phyloP scores from a whole-genome alignment of 768 basidiomycete species.

The Leucocoprinus birnbaumii region DNA sequence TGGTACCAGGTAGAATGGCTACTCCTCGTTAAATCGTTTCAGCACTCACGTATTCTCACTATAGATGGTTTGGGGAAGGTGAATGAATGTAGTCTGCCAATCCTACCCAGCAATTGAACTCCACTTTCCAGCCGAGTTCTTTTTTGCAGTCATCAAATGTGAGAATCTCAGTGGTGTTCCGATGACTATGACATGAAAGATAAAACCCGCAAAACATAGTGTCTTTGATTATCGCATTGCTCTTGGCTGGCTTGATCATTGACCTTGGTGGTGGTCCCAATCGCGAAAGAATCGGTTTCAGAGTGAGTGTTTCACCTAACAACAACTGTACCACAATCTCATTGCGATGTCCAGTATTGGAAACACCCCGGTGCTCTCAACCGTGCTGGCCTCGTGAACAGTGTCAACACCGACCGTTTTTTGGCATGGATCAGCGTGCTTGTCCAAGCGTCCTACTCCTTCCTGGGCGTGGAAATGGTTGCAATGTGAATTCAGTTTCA shows the following conservation, averaged over 20 bases:
- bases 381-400: conserved; percentile 37
- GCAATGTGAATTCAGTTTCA: conserved; percentile 56
- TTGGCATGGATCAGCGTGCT: conserved; percentile 40
- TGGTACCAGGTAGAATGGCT: conserved; percentile 49
- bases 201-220: conserved; percentile 31
- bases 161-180: conserved; percentile 14
- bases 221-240: conserved; percentile 52
- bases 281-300: conserved; percentile 66
- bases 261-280: conserved; percentile 80
- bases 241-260: conserved; percentile 63
- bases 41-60: not conserved
- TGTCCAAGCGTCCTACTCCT: conserved; percentile 68
- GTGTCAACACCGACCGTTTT: conserved; percentile 44
- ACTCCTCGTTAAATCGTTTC: not conserved
- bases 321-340: conserved; percentile 16
- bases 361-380: conserved; percentile 67
- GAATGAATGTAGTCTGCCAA: conserved; percentile 10
- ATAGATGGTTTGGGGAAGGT: conserved; percentile 66
- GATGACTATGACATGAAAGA: too few species aligned
- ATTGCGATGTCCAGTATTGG: conserved; percentile 48
- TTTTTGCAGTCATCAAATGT: conserved; percentile 67
- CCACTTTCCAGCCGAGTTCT: conserved; percentile 58
- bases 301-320: conserved; percentile 31
- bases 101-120: conserved; percentile 2
- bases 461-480: conserved; percentile 75